Percentiles rank a stretch among this genome's conserved stretches.
phyloP scores from a whole-genome alignment of 441 rosid species.

The Euphorbia celastroides region DNA sequence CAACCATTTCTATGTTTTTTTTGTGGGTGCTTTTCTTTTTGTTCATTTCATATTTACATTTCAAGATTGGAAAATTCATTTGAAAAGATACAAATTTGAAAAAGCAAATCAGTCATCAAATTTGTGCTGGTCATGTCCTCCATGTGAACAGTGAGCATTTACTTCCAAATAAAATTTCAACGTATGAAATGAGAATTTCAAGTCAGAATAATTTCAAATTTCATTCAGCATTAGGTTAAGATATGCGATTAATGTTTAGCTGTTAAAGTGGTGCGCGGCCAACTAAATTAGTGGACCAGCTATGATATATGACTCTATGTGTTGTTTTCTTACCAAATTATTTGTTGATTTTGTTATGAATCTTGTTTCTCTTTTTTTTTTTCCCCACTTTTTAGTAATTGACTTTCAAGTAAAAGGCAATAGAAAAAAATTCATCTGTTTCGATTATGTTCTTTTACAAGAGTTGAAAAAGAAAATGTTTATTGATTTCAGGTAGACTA shows the following conservation, averaged over 20 bases:
- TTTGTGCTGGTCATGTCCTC: conserved; percentile 26
- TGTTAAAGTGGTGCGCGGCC: conserved; percentile 7
- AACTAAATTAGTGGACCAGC: conserved; percentile 16
- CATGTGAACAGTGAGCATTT: conserved; percentile 23
- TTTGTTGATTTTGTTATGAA: no score
- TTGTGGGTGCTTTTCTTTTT: not conserved
- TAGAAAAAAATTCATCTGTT: no score
- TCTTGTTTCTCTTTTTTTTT: no score
- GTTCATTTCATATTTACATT: conserved; percentile 19
- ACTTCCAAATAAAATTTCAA: conserved; percentile 7
- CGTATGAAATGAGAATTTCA: not conserved
- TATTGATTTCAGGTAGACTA: no score
- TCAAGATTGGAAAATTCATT: conserved; percentile 12
- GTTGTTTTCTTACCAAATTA: not conserved
- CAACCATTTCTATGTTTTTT: not conserved
- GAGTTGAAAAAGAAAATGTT: no score
- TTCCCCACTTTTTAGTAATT: no score
- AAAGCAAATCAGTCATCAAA: not conserved
- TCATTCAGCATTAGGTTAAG: not conserved
- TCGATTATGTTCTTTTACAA: no score
- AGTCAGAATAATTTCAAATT: not conserved
- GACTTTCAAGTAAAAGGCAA: no score
- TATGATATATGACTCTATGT: not conserved
- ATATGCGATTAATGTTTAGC: not conserved
- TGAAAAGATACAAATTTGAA: not conserved